These are phyloP conservation scores for Colletotrichum gloeosporioides DNA, from an alignment of 2,329 filamentous ascomycete species.

Conservation along the genomic window DNA sequence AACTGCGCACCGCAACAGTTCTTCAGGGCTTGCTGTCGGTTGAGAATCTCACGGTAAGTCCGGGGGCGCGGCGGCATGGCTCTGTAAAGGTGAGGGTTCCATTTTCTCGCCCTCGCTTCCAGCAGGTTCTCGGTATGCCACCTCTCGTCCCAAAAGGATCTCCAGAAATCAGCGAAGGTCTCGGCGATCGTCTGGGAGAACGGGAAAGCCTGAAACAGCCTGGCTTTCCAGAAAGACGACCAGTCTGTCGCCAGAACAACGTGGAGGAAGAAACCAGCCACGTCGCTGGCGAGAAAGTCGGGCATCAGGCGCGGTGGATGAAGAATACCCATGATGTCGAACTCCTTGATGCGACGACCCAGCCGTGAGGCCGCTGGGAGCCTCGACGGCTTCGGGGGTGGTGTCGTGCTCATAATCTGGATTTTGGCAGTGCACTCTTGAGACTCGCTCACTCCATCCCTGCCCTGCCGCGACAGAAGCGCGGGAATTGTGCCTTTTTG, in stretches of 20 bases:
- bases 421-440: background rate
- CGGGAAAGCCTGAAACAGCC: background rate
- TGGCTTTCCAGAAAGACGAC: background rate
- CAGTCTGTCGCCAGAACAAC: background rate
- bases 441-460: background rate
- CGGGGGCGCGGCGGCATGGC: slow-evolving; percentile 3
- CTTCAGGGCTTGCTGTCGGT: slow-evolving; percentile 17
- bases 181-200: background rate
- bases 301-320: background rate
- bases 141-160: background rate
- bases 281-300: slow-evolving; percentile 3
- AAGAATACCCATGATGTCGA: slow-evolving; percentile 3
- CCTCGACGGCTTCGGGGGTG: background rate
- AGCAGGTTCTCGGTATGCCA: slow-evolving; percentile 6
- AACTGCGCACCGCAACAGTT: slow-evolving; percentile 12
- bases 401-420: background rate
- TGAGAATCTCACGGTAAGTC: slow-evolving; percentile 20
- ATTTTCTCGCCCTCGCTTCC: background rate
- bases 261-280: background rate
- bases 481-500: background rate
- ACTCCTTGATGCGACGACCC: background rate
- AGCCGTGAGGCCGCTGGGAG: background rate
- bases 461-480: background rate
- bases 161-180: background rate
- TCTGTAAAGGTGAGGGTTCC: slow-evolving; percentile 1